Conservation (phyloP, 2,329 filamentous ascomycete species). For the Xylariaceae sp. region DNA sequence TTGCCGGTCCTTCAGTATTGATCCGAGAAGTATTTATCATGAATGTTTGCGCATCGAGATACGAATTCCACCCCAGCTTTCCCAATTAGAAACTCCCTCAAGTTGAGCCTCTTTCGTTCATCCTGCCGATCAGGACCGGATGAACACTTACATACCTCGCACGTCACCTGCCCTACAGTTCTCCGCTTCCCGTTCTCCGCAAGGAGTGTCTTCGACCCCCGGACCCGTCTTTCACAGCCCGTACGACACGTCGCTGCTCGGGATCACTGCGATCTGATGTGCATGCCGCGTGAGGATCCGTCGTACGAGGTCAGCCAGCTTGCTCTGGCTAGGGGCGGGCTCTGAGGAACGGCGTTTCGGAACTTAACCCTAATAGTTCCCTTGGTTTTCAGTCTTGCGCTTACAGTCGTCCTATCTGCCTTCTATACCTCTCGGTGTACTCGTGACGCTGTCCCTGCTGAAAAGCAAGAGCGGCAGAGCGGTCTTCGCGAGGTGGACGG, state of each 20-base stretch:
- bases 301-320: conserved; percentile 39
- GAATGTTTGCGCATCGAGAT: conserved; percentile 30
- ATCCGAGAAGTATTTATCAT: conserved; percentile 27
- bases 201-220: conserved; percentile 58
- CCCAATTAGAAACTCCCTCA: conserved; percentile 20
- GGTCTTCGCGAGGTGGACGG: conserved; percentile 43
- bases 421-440: conserved; percentile 52
- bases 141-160: conserved; percentile 46
- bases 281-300: conserved; percentile 46
- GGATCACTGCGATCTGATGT: conserved; percentile 55
- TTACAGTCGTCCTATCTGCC: conserved; percentile 64
- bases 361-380: conserved; percentile 92
- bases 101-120: conserved; percentile 44
- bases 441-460: conserved; percentile 41
- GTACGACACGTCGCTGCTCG: conserved; percentile 54
- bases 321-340: conserved; percentile 35
- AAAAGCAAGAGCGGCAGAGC: conserved; percentile 43
- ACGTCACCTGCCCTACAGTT: conserved; percentile 76
- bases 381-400: conserved; percentile 73
- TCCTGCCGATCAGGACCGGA: conserved; percentile 25
- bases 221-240: conserved; percentile 30
- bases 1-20: conserved; percentile 19
- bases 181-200: conserved; percentile 69
- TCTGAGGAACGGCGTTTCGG: conserved; percentile 62
- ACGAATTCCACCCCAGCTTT: conserved; percentile 22